Base-by-base conservation (phyloP, 2,329 filamentous ascomycete species). In the Penicillium oxalicum region DNA sequence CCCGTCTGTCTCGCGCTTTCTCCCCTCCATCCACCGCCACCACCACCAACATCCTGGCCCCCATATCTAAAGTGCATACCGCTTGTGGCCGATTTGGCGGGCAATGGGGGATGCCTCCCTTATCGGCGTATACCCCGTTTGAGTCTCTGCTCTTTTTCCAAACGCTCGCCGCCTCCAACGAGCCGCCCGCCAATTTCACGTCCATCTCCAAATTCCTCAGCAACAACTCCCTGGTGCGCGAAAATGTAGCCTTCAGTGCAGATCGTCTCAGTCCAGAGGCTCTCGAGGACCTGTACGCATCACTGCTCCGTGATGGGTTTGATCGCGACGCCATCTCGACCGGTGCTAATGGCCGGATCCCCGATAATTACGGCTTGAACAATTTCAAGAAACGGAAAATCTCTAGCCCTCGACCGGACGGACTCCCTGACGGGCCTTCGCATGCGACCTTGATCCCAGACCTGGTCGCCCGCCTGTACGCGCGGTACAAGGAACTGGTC, bases 61-160 rank as follows among this genome's bases (percentile, higher is more conserved):
- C 64, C 45, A 68, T 67, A 57, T 60, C 60, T 42, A 63, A 61
- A 55, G 47, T 54, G 44, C 54, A 57, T 47, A 53, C 63, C 59
- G 62, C 66, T 61, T 63, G 64, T 63, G 62, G 67, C 67, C 67
- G 61, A 60, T 55, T 56, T 53, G 60, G 62, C 63, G 60, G 66
- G 65, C 65, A 67, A 71, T 71, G 69, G 69, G 76, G 74, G 68
- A 82, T 82, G 79, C 77, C 75, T 73, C 74, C 75, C 68, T 65
- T 76, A 70, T 77, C 81, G 65, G 76, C 78, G 63, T 91, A 93
- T 72, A 91, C 88, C 65, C 81, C 85, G 60, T 86, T 94, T 75
- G 90, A 95, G 78, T 87, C 85, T 64, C 79, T 94, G 53, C 80
- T 93, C 58, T 79, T 95, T 63, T 91, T 93, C 73, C 88, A 91